Base-by-base conservation (phyloP, 2,329 filamentous ascomycete genomes). In the Cryoendolithus antarcticus region DNA sequence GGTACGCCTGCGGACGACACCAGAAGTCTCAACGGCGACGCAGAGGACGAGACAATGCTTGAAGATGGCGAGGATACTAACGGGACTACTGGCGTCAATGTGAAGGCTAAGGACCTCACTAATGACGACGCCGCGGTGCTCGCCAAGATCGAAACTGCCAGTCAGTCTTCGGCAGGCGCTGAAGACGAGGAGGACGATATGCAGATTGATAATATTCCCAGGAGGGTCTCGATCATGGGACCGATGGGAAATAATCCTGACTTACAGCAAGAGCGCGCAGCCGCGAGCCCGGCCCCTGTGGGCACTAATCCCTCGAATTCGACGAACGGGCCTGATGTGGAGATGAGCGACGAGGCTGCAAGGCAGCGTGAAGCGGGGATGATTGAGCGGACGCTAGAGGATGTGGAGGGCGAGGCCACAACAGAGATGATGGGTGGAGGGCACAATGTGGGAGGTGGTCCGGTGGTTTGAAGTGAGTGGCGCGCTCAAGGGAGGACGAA, bases 1-100 rank as follows among this genome's bases (percentile, higher is more conserved):
- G 36, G 72, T 64, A 42, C 55, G 6, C 52, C 56, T 4, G 44
- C 47, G 33, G 51, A 50, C 9, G 55, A 55, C 35, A 42, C 49
- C 15, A 47, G 50, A 10, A 56, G 53, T 40, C 35, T 52, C 31
- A 55, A 56, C 34, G 53, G 53, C 9, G 52, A 56, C 39, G 49
- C 44, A 6, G 45, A 50, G 6, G 41, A 46, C 2, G 42, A 45
- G 10, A 39, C 33, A 8, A 41, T 38, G 29, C 30, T 39, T 3
- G 42, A 37, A 9, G 39, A 12, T 9, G 39, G 21, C 2, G 37
- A 30, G n/a, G 41, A 27, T 7, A 27, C 24, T 27, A 27, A 27
- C 7, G 24, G 24, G 15, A 19, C 15, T 27, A 27, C 24, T 8
- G 24, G 5, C 24, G 24, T 8, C 6, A 27, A 27, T 8, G 24